Conservation (phyloP, 495 filamentous ascomycete species). For the Immersiella caudata region DNA sequence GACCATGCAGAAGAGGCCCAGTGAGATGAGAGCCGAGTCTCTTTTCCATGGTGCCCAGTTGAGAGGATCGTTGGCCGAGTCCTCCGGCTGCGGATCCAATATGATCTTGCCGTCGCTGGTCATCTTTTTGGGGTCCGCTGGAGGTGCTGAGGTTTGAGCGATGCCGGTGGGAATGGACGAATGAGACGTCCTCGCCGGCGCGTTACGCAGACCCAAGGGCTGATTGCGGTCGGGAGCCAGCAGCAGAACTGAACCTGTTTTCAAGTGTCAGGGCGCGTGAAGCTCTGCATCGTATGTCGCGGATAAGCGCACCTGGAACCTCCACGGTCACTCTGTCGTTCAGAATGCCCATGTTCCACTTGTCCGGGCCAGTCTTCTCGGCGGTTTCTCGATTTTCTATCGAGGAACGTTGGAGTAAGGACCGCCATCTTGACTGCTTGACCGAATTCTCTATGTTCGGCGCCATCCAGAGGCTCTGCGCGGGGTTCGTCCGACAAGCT, state of each 20-base stretch:
- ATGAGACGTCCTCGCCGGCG: constrained; percentile 71
- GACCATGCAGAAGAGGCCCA: constrained; percentile 90
- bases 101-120: constrained; percentile 85
- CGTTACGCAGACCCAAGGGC: constrained; percentile 76
- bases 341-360: constrained; percentile 81
- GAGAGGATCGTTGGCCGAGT: constrained; percentile 85
- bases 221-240: constrained; percentile 76
- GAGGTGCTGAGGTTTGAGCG: constrained; percentile 33
- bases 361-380: constrained; percentile 28
- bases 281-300: constrained; percentile 4
- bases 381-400: constrained; percentile 5
- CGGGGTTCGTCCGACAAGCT: background rate
- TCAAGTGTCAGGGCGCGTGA: background rate
- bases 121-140: constrained; percentile 63
- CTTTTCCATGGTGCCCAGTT: constrained; percentile 89
- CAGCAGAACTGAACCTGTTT: constrained; percentile 76
- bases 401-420: constrained; percentile 23
- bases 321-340: constrained; percentile 84
- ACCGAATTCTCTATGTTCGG: constrained; percentile 9
- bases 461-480: constrained; percentile 16
- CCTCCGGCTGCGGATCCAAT: constrained; percentile 89
- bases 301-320: constrained; percentile 75
- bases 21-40: constrained; percentile 76
- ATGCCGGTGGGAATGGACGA: constrained; percentile 72
- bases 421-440: constrained; percentile 23